These are phyloP conservation scores for Ogataea neopini DNA, from an alignment of 805 yeast genomes.

Conservation along the genomic window DNA sequence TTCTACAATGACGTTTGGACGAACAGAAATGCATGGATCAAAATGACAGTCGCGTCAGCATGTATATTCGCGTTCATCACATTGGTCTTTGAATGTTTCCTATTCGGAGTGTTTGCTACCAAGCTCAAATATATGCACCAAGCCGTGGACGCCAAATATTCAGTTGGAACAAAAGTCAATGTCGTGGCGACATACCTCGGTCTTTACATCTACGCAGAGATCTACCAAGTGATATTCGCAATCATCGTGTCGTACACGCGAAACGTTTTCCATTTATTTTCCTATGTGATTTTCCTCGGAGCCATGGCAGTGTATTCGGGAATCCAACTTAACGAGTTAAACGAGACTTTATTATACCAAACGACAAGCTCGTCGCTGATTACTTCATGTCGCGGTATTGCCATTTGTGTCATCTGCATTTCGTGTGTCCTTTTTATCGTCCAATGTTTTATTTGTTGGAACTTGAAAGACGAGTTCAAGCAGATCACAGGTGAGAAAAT, in stretches of 20 bases:
- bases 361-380: constrained; percentile 30
- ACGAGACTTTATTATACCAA: constrained; percentile 23
- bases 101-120: constrained; percentile 41
- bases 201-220: constrained; percentile 44
- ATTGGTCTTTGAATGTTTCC: constrained; percentile 39
- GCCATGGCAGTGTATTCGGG: constrained; percentile 49
- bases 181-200: constrained; percentile 40
- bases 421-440: constrained; percentile 36
- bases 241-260: constrained; percentile 37
- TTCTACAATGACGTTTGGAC: constrained; percentile 17
- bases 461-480: constrained; percentile 15
- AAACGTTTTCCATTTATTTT: constrained; percentile 39
- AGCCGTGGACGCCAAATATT: constrained; percentile 7
- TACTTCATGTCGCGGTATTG: constrained; percentile 38
- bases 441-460: constrained; percentile 31
- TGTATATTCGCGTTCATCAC: constrained; percentile 37
- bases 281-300: constrained; percentile 35
- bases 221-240: constrained; percentile 42
- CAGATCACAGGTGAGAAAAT: constrained; percentile 28
- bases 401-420: constrained; percentile 40
- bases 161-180: constrained; percentile 9
- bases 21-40: constrained; percentile 19
- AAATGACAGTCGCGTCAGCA: constrained; percentile 34
- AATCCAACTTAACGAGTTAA: constrained; percentile 42
- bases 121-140: constrained; percentile 25